Evolutionary conservation across 2,329 filamentous ascomycete species (phyloP), one percentile per base, ranked within the genome.

Genomic region (Pleomassaria siparia): DNA sequence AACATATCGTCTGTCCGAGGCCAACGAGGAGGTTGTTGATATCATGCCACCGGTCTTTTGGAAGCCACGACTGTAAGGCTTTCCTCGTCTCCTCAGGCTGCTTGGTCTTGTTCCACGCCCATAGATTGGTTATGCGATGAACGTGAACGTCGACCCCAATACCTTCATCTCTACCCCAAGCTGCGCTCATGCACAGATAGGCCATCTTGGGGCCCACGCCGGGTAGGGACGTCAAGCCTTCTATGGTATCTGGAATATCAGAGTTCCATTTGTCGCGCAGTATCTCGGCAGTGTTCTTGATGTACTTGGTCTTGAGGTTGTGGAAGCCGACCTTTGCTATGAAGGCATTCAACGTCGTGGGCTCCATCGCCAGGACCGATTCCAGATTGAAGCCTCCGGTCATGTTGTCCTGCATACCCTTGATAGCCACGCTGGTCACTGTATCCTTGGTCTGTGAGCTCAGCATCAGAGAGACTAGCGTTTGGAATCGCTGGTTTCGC

Each of bases 121-220:
- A 96, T 22, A 95, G 76, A 72, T 96, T 96, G 43, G 90, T 92
- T 71, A 96, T 95, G 46, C 91, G 87, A 72, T 96, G 91, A 3
- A 96, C 91, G 71, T 96, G 91, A 4, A 96, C 91, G 69, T 96
- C 91, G 40, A 96, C 91, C 21, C 91, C 91, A 55, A 96, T 95
- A 7, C 91, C 91, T 56, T 85, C 79, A 41, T 83, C 78, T 36
- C 79, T 75, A 2, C 83, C 83, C 86, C 86, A 80, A 63, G 86
- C 89, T 0, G 87, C 87, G 39, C 85, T 87, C 75, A 96, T 82
- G 67, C 88, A 92, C 18, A 96, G 80, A 69, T 94, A 91, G 11
- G 87, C 91, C 91, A 96, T 96, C 74, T 96, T 96, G 24, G 91
- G 91, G 0, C 91, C 91, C 1, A 96, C 91, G 4, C 91, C 91